Percentiles rank a stretch among this genome's conserved stretches.
These are phyloP conservation scores for Daldinia eschscholtzii DNA, from an alignment of 2,329 filamentous ascomycete species.

Conservation along the genomic window DNA sequence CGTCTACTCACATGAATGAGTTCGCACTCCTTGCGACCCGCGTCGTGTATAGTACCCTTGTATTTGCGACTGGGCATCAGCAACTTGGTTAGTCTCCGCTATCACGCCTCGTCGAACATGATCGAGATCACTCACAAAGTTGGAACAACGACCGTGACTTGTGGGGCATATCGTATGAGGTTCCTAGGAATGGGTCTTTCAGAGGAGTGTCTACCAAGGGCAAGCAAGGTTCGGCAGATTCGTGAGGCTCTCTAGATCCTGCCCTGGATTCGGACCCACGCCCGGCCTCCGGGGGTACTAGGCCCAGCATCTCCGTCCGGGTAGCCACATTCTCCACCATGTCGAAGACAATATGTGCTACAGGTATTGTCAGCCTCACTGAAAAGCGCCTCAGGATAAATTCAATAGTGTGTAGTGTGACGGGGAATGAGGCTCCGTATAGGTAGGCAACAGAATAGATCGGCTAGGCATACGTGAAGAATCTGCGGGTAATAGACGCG, in stretches of 20 bases:
- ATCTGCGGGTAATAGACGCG: slow-evolving; percentile 16
- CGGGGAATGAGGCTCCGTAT: slow-evolving; percentile 7
- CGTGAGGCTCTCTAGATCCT: slow-evolving; percentile 46
- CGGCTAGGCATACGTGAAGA: slow-evolving; percentile 19
- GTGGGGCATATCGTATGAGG: slow-evolving; percentile 51
- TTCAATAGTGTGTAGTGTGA: slow-evolving; percentile 1
- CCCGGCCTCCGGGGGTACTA: slow-evolving; percentile 35
- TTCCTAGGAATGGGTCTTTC: slow-evolving; percentile 50
- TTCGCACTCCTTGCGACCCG: slow-evolving; percentile 55
- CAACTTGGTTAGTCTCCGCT: slow-evolving; percentile 22
- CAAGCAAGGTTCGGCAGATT: slow-evolving; percentile 36
- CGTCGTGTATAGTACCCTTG: slow-evolving; percentile 57
- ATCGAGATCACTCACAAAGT: slow-evolving; percentile 50
- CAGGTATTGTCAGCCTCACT: slow-evolving; percentile 34
- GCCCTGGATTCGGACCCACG: slow-evolving; percentile 39
- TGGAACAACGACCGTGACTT: slow-evolving; percentile 55
- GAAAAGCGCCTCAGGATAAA: slow-evolving; percentile 19
- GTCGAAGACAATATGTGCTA: slow-evolving; percentile 61
- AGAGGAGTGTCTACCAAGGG: slow-evolving; percentile 44
- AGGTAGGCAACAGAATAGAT: slow-evolving; percentile 15
- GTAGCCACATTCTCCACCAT: slow-evolving; percentile 58
- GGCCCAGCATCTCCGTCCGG: slow-evolving; percentile 45
- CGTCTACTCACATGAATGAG: slow-evolving; percentile 52
- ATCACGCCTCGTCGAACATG: slow-evolving; percentile 37
- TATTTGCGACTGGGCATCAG: slow-evolving; percentile 55